Evolutionary conservation across 305 asterid species (phyloP).

Genomic region (Nicotiana rustica): DNA sequence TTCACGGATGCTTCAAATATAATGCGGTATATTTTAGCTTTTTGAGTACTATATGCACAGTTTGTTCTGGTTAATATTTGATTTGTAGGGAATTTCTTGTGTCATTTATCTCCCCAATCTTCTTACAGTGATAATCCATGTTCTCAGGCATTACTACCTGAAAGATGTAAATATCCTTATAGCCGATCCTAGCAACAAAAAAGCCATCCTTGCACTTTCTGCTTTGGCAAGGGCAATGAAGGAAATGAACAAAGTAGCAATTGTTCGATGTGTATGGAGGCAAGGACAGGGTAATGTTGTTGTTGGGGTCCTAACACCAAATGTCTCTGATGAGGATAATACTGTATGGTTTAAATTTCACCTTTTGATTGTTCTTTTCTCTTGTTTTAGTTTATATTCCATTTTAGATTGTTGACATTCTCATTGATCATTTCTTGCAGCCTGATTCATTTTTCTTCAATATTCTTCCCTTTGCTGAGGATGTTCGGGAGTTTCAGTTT

Average conservation of each 20-base stretch:
- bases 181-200: constrained; percentile 86
- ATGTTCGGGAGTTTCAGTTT: constrained; percentile 93
- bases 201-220: constrained; percentile 76
- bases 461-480: constrained; percentile 97
- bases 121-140: constrained; percentile 33
- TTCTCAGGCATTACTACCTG: constrained; percentile 82
- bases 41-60: constrained; percentile 31
- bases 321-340: constrained; percentile 67
- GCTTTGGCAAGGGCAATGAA: constrained; percentile 94
- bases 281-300: constrained; percentile 94
- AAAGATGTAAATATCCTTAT: constrained; percentile 91
- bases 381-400: constrained; percentile 23
- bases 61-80: constrained; percentile 32
- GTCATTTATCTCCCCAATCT: constrained; percentile 40
- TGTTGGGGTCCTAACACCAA: constrained; percentile 86
- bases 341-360: constrained; percentile 45
- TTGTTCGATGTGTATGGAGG: constrained; percentile 96
- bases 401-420: constrained; percentile 29
- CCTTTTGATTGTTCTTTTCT: not conserved
- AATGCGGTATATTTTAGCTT: constrained; percentile 67
- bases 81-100: constrained; percentile 34
- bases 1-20: constrained; percentile 84
- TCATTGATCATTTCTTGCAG: constrained; percentile 49
- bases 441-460: constrained; percentile 97
- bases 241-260: constrained; percentile 86